These are phyloP conservation scores for Magnaporthiopsis poae DNA, from an alignment of 2,329 filamentous ascomycete genomes.

Conservation along the genomic window DNA sequence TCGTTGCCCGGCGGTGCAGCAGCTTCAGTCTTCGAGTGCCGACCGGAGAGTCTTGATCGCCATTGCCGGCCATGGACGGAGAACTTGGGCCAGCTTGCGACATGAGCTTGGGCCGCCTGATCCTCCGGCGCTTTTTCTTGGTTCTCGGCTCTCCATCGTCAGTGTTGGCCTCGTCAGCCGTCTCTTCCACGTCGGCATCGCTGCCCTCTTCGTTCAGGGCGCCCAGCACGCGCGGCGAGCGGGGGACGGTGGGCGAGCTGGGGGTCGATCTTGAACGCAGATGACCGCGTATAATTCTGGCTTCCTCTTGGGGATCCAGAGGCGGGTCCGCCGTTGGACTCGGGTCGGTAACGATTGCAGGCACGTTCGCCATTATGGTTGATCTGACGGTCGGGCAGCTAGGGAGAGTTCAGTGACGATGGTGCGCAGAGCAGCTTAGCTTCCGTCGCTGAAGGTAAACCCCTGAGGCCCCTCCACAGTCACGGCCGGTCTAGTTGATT, in stretches of 20 bases:
- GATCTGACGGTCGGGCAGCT: background rate
- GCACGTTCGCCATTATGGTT: background rate
- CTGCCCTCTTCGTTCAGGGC: slow-evolving; percentile 43
- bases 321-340: background rate
- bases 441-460: background rate
- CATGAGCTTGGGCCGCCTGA: slow-evolving; percentile 44
- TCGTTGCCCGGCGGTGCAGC: slow-evolving; percentile 55
- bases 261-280: slow-evolving; percentile 26
- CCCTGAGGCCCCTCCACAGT: too few relatives aligned
- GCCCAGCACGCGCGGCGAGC: slow-evolving; percentile 24
- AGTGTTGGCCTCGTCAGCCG: slow-evolving; percentile 62
- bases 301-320: slow-evolving; percentile 5
- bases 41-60: slow-evolving; percentile 30
- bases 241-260: slow-evolving; percentile 38
- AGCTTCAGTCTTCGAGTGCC: slow-evolving; percentile 38
- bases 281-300: slow-evolving; percentile 4
- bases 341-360: background rate
- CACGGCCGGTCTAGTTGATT: too few relatives aligned
- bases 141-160: slow-evolving; percentile 36
- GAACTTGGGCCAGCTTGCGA: slow-evolving; percentile 59
- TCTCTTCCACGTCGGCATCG: slow-evolving; percentile 73
- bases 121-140: slow-evolving; percentile 54
- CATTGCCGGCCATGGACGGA: slow-evolving; percentile 33
- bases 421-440: background rate
- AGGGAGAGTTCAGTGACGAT: background rate